Base-by-base conservation (phyloP, 768 basidiomycete species). In the Kwoniella europaea region DNA sequence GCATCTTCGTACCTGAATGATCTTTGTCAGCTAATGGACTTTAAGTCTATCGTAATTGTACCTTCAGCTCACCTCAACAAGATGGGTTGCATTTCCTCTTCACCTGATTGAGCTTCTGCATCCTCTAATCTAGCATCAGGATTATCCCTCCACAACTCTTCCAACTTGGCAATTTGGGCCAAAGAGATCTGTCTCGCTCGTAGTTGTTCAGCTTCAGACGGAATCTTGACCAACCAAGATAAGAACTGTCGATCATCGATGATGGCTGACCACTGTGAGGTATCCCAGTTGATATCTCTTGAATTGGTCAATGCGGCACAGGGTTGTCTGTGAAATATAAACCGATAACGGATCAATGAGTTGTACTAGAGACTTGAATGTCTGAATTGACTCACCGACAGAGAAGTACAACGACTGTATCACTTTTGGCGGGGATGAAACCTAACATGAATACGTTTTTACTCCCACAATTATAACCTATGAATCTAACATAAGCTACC, bases 371-470 rank as follows among this genome's bases (percentile, higher is more conserved):
- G 0, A 0, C 6, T 35, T 35, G 35, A 4, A 35, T 35, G 35
- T 35, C 4, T 35, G 62, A 35, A 5, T 15, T 20, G 20, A 86
- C 91, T 72, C 79, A 95, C 94, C 96, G 91, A 82, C 95, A 99
- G 18, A 99, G 88, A 18, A 99, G 87, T 43, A 99, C 96, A 44
- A 99, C 97, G 50, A 99, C 97, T 4, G 97, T 98, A 80, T 99
- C 97, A 80, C 92, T 93, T 86, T 99, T 99, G 20, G 97, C 97
- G 2, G 97, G 97, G 78, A 99, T 99, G 79, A 99, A 99, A 3
- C 97, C 97, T 18, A 99, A 88, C 92, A 98, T 94, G 81, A 99
- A 99, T 13, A 98, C 97, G 80, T 99, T 99, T 85, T 97, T 98
- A 86, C 92, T 95, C 16, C 97, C 97, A 80, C 97, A 99, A 79